phyloP scores from a whole-genome alignment of 495 filamentous ascomycete species.

The Talaromyces stipitatus region DNA sequence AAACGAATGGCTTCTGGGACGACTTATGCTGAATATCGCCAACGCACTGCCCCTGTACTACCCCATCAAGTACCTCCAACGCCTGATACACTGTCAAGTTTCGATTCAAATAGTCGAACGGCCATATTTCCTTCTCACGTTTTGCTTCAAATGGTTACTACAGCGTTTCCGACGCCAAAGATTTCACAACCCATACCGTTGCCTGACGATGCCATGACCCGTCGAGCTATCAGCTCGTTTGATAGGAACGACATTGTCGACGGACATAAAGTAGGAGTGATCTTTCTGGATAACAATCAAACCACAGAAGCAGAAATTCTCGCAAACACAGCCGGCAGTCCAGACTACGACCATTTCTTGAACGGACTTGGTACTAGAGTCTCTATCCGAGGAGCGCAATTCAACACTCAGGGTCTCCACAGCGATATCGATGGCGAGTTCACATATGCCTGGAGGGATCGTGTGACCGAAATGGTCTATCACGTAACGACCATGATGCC shows the following conservation, averaged over 20 bases:
- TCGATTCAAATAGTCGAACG: constrained; percentile 26
- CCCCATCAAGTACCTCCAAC: constrained; percentile 55
- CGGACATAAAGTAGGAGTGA: constrained; percentile 88
- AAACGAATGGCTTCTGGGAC: constrained; percentile 81
- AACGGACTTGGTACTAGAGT: constrained; percentile 73
- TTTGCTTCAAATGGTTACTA: constrained; percentile 60
- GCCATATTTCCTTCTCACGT: constrained; percentile 72
- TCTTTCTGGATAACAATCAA: constrained; percentile 84
- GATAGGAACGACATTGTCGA: constrained; percentile 88
- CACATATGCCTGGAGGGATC: constrained; percentile 87
- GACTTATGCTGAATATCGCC: constrained; percentile 65
- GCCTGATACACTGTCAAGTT: constrained; percentile 35
- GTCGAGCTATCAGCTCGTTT: constrained; percentile 68
- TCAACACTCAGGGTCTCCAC: constrained; percentile 94
- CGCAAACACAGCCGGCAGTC: constrained; percentile 70
- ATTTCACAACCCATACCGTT: constrained; percentile 66
- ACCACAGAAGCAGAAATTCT: constrained; percentile 75
- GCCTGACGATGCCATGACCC: constrained; percentile 73
- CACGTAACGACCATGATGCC: constrained; percentile 98
- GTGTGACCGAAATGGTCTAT: constrained; percentile 91
- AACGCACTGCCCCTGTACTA: constrained; percentile 59
- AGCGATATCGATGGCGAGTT: constrained; percentile 73
- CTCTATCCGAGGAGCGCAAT: constrained; percentile 67
- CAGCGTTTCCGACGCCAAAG: constrained; percentile 61
- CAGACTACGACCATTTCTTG: constrained; percentile 80